Base-by-base conservation (phyloP, 2,329 filamentous ascomycete genomes). In the Alternaria postmessia region DNA sequence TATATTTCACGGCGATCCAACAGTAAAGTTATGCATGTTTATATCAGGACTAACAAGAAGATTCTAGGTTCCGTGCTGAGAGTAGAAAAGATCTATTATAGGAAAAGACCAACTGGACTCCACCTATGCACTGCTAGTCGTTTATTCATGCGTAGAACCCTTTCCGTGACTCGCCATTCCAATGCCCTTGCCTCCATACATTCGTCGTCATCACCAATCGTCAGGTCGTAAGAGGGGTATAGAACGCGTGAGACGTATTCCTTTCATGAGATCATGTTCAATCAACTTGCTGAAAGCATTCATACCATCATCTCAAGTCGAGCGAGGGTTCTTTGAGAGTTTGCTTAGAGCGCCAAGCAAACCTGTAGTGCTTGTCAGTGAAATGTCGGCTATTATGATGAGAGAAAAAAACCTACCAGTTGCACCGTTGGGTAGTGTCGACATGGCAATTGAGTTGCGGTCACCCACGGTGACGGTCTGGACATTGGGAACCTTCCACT, bases 371-470 rank as follows among this genome's bases (percentile, higher is more conserved):
- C 3, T 7, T 56, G 46, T 72, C 55, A 74, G 62, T 11, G 34
- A 2, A 38, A 36, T 49, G 4, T 22, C 11, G 28, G 9, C n/a
- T 20, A n/a, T n/a, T 24, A 3, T 9, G 6, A 9, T 32, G 34
- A n/a, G 2, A 32, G 5, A 22, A 18, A 14, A 26, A 22, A 6
- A 84, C 88, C 80, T 83, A 92, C 94, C 94, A 77, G 92, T 96
- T 43, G 96, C 93, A 67, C 94, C 94, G 78, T 97, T 94, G 0
- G 93, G 94, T 72, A 97, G 78, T 0, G 94, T 97, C 2, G 90
- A 88, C 48, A 87, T 89, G 7, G 94, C 94, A 77, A 96, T 91
- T 0, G 94, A 97, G 79, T 94, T 97, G 64, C 93, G 87, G 73
- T 86, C 91, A 51, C 94, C 93, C 36, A 98, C 82, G 65, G 92